A percentile compares a stretch with the other conserved stretches of the same genome.
Conservation (phyloP, 495 filamentous ascomycete species). For the Aspergillus funiculosus region DNA sequence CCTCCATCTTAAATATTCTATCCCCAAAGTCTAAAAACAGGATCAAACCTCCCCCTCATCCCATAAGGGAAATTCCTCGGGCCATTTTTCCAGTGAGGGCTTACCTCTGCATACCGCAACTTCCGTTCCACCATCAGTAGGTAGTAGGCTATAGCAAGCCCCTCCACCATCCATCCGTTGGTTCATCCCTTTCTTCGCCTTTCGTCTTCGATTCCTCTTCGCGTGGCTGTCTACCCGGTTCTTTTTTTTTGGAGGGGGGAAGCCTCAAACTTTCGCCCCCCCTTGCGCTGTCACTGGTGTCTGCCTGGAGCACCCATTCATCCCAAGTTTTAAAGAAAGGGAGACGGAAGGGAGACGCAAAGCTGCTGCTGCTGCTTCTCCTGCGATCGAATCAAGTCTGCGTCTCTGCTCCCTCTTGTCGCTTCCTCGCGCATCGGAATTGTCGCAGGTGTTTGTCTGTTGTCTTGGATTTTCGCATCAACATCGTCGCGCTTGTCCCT, state of each 20-base stretch:
- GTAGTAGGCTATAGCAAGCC: no score
- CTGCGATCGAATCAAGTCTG: conserved; percentile 18
- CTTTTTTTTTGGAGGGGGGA: conserved; percentile 12
- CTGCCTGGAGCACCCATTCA: conserved; percentile 12
- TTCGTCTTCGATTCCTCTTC: conserved; percentile 12
- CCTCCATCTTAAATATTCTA: not conserved
- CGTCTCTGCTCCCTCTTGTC: conserved; percentile 11
- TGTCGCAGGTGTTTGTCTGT: conserved; percentile 11
- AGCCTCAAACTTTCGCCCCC: conserved; percentile 10
- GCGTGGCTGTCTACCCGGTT: conserved; percentile 21
- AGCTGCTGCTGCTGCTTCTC: conserved; percentile 21
- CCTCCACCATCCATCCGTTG: conserved; percentile 12
- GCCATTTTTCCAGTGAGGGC: conserved; percentile 18
- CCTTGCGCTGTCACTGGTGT: conserved; percentile 21
- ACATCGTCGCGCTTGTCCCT: conserved; percentile 23
- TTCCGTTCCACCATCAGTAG: conserved; percentile 19
- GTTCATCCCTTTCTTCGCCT: conserved; percentile 23
- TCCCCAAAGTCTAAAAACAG: conserved; percentile 11
- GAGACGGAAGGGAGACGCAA: conserved; percentile 27
- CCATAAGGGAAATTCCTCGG: conserved; percentile 24
- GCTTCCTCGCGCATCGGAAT: conserved; percentile 14
- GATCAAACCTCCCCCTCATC: conserved; percentile 5
- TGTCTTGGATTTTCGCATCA: conserved; percentile 22
- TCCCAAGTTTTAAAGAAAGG: conserved; percentile 22
- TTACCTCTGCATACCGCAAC: conserved; percentile 28